Percentiles rank a stretch among this genome's conserved stretches.
phyloP scores from a whole-genome alignment of 306 rosid genomes.

The Cyclanthera cordifolia region DNA sequence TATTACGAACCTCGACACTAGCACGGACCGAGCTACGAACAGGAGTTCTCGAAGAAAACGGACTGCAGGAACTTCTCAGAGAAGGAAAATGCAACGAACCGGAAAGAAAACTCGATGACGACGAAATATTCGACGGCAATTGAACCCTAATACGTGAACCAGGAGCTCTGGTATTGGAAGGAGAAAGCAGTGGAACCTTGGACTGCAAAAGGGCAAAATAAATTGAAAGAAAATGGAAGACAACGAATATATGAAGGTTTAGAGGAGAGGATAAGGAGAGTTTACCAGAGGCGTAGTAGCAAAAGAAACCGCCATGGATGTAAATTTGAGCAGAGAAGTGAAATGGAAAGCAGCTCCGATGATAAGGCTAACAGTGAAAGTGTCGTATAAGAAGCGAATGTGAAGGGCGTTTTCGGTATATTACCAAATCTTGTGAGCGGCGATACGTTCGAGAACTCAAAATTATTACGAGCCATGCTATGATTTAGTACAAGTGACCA shows the following conservation, averaged over 20 bases:
- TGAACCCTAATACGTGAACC: constrained; percentile 15
- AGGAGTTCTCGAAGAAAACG: constrained; percentile 19
- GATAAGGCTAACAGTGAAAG: too few species aligned
- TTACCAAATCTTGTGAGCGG: too few species aligned
- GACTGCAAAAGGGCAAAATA: constrained; percentile 19
- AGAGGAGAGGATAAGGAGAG: neutral
- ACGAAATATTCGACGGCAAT: neutral
- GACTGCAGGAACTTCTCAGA: constrained; percentile 16
- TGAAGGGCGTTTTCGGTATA: too few species aligned
- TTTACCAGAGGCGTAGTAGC: constrained; percentile 32
- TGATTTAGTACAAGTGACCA: too few species aligned
- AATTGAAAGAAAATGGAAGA: neutral
- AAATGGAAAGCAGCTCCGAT: too few species aligned
- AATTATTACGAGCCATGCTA: too few species aligned
- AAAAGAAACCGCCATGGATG: constrained; percentile 38
- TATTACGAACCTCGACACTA: constrained; percentile 30
- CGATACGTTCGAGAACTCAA: too few species aligned
- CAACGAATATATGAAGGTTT: neutral
- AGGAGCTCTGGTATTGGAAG: constrained; percentile 16
- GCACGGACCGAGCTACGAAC: constrained; percentile 31
- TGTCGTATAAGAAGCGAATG: too few species aligned
- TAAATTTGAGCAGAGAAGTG: neutral
- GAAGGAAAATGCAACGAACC: constrained; percentile 23
- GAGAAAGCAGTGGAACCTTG: constrained; percentile 25
- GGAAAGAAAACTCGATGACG: constrained; percentile 18